These are phyloP conservation scores for Coniochaeta hoffmannii DNA, from an alignment of 2,329 filamentous ascomycete genomes.

Conservation along the genomic window DNA sequence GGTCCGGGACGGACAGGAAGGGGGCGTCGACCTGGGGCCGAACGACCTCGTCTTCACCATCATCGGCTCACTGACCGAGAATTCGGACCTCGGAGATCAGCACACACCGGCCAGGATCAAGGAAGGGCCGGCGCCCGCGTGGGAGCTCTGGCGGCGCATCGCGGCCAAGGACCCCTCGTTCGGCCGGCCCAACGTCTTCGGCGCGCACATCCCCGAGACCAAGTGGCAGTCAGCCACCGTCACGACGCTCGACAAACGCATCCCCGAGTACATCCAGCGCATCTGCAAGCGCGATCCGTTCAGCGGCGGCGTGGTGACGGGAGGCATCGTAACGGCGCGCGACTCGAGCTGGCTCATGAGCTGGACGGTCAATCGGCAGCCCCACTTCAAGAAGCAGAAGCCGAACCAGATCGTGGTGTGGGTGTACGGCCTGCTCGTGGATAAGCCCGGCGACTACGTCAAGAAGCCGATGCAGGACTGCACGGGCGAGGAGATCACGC, in stretches of 20 bases:
- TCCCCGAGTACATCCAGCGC: slow-evolving; percentile 22
- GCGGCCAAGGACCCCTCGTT: slow-evolving; percentile 25
- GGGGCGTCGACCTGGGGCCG: slow-evolving; percentile 13
- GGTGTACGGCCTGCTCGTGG: slow-evolving; percentile 31
- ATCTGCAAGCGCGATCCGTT: slow-evolving; percentile 21
- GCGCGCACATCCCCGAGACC: slow-evolving; percentile 24
- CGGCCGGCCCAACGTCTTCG: slow-evolving; percentile 33
- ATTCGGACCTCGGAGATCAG: slow-evolving; percentile 25
- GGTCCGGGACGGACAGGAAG: slow-evolving; percentile 12
- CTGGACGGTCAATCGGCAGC: slow-evolving; percentile 31
- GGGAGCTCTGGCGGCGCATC: slow-evolving; percentile 32
- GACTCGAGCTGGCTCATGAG: slow-evolving; percentile 32
- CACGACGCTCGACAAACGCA: slow-evolving; percentile 23
- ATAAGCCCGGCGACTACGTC: slow-evolving; percentile 25
- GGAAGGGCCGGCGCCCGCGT: slow-evolving; percentile 27
- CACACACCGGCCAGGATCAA: slow-evolving; percentile 16
- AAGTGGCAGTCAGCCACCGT: slow-evolving; percentile 32
- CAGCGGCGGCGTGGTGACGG: slow-evolving; percentile 22
- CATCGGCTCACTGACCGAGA: slow-evolving; percentile 29
- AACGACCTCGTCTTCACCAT: slow-evolving; percentile 31
- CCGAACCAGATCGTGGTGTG: slow-evolving; percentile 25
- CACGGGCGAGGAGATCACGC: slow-evolving; percentile 29
- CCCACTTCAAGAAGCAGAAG: slow-evolving; percentile 30
- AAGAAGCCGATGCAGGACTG: slow-evolving; percentile 32
- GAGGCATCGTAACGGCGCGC: slow-evolving; percentile 26